Percentiles rank a stretch among this genome's conserved stretches.
These are phyloP conservation scores for Arctostaphylos glauca DNA, from an alignment of 148 eudicot genomes.

Conservation along the genomic window DNA sequence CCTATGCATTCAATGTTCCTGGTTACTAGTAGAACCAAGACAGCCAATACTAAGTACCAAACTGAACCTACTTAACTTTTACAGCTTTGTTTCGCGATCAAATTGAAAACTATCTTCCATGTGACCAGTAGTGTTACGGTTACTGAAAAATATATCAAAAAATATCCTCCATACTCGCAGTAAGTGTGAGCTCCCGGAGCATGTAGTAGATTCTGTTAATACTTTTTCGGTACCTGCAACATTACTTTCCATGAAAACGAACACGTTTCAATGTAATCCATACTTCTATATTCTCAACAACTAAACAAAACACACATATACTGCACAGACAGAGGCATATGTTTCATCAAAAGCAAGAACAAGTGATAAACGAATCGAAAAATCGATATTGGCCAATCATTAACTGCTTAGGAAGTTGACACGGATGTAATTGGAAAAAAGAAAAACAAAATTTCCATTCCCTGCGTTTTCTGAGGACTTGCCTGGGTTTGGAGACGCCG, in stretches of 20 bases:
- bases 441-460: not conserved
- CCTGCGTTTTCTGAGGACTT: not conserved
- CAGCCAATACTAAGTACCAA: not conserved
- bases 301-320: not conserved
- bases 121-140: not conserved
- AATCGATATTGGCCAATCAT: too few relatives aligned
- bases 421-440: not conserved
- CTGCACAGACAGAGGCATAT: not conserved
- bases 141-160: not conserved
- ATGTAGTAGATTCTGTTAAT: not conserved
- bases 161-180: not conserved
- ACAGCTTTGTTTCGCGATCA: not conserved
- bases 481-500: slow-evolving; percentile 55
- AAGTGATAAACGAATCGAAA: not conserved
- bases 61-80: not conserved
- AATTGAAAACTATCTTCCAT: not conserved
- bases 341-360: not conserved
- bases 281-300: not conserved
- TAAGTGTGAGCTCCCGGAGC: not conserved
- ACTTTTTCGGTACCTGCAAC: not conserved
- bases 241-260: not conserved
- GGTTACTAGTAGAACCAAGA: too few relatives aligned
- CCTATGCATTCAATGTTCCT: not conserved
- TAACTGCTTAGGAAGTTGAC: not conserved
- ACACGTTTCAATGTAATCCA: not conserved